Conservation (phyloP, 352 stramenopile species). For the Saprolegnia parasitica region DNA sequence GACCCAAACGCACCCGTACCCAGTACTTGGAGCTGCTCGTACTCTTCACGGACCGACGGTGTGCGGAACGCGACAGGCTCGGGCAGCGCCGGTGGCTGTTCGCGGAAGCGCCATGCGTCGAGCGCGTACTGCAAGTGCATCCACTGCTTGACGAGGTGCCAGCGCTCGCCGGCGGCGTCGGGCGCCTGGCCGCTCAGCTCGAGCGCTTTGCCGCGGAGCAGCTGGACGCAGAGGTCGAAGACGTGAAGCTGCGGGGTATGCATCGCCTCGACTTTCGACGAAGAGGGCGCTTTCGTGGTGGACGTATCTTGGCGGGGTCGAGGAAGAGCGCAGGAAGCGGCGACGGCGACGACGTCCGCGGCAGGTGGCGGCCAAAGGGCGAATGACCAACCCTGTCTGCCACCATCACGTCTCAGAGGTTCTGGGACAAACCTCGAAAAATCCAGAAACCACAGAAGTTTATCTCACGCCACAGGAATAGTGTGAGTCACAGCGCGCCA, state of each 20-base stretch:
- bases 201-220: neutral
- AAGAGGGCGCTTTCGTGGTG: neutral
- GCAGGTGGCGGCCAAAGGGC: neutral
- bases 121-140: constrained; percentile 10
- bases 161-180: neutral
- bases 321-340: neutral
- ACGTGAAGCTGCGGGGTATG: constrained; percentile 12
- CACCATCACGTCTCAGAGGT: neutral
- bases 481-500: neutral
- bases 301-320: constrained; percentile 6
- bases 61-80: neutral
- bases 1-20: constrained; percentile 24
- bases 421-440: constrained; percentile 1
- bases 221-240: constrained; percentile 5
- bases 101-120: neutral
- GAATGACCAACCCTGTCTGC: neutral
- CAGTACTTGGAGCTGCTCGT: constrained; percentile 22
- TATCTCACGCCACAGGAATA: neutral
- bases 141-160: constrained; percentile 12
- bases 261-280: neutral
- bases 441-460: neutral
- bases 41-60: constrained; percentile 8
- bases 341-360: neutral
- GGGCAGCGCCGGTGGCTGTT: neutral
- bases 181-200: neutral